Base-by-base conservation (phyloP, 169 alveolate species). In the Plasmodium sp. region DNA sequence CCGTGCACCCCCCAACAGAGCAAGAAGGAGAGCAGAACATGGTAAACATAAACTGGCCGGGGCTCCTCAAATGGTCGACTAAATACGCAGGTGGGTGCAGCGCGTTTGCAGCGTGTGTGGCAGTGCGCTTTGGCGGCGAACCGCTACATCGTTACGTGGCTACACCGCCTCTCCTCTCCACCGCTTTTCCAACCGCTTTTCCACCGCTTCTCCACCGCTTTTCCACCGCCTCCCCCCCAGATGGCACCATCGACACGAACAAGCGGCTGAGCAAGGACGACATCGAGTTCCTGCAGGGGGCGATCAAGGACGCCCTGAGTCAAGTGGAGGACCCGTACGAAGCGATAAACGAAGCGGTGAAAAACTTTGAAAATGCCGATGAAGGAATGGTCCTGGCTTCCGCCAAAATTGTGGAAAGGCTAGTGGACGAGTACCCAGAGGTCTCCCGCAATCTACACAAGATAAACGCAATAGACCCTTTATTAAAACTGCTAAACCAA, bases 11-110 rank as follows among this genome's bases (percentile, higher is more conserved):
- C 33, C 67, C 34, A 54, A 54, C 16, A 3, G 22, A 74, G 22
- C 14, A 45, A 88, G 82, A 36, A 81, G 36, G 58, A 81, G 39
- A 72, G 3, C 31, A 74, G 56, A 85, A 75, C 27, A 92, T 92
- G 92, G 92, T 81, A 92, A 92, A 81, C 84, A 92, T 81, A 92
- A 92, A 92, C 12, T 81, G 95, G 95, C 94, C 94, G 31, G 94
- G 94, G 84, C 56, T 90, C n/a, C 94, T 90, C 12, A 90, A 90
- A 71, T 90, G 94, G 94, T 90, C 94, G n/a, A 90, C 94, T 36
- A 90, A 90, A 62, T 90, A 90, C 81, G 81, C 94, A 79, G 94
- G 94, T 90, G 81, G 7, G 84, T 27, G n/a, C 74, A 27, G n/a
- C 6, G 39, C n/a, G 7, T 5, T 16, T 3, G 39, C 39, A 22